Evolutionary conservation across 2,329 filamentous ascomycete species (phyloP).

Genomic region (Zopfia rhizophila): DNA sequence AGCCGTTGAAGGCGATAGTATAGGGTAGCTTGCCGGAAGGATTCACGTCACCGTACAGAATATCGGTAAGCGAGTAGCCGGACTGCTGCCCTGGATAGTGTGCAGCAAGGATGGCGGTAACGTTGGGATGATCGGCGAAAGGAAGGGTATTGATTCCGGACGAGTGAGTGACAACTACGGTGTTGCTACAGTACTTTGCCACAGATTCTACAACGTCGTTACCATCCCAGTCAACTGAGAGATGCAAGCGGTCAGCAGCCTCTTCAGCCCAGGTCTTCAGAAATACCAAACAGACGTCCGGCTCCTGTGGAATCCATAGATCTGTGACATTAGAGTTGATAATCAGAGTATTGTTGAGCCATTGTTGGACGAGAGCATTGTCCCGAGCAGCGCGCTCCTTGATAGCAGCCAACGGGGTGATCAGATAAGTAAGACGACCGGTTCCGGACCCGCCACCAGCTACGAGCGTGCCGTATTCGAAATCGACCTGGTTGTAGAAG

Average conservation of each 20-base stretch:
- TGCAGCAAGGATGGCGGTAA: slow-evolving; percentile 55
- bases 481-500: slow-evolving; percentile 43
- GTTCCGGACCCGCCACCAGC: slow-evolving; percentile 47
- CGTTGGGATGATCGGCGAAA: slow-evolving; percentile 55
- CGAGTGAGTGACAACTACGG: slow-evolving; percentile 60
- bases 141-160: slow-evolving; percentile 55
- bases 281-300: slow-evolving; percentile 66
- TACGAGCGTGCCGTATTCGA: slow-evolving; percentile 51
- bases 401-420: slow-evolving; percentile 47
- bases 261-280: slow-evolving; percentile 65
- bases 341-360: slow-evolving; percentile 56
- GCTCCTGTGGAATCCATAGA: slow-evolving; percentile 45
- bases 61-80: slow-evolving; percentile 53
- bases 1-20: slow-evolving; percentile 77
- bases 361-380: slow-evolving; percentile 55
- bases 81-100: slow-evolving; percentile 56
- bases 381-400: slow-evolving; percentile 14
- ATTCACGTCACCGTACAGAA: slow-evolving; percentile 79
- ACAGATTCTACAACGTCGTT: slow-evolving; percentile 56
- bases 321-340: slow-evolving; percentile 40
- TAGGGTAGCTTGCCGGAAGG: slow-evolving; percentile 85
- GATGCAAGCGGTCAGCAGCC: slow-evolving; percentile 53
- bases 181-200: slow-evolving; percentile 61
- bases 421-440: slow-evolving; percentile 43
- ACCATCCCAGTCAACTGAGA: slow-evolving; percentile 56